Evolutionary conservation across 2,329 filamentous ascomycete species (phyloP).

Genomic region (Cladophialophora bantiana): DNA sequence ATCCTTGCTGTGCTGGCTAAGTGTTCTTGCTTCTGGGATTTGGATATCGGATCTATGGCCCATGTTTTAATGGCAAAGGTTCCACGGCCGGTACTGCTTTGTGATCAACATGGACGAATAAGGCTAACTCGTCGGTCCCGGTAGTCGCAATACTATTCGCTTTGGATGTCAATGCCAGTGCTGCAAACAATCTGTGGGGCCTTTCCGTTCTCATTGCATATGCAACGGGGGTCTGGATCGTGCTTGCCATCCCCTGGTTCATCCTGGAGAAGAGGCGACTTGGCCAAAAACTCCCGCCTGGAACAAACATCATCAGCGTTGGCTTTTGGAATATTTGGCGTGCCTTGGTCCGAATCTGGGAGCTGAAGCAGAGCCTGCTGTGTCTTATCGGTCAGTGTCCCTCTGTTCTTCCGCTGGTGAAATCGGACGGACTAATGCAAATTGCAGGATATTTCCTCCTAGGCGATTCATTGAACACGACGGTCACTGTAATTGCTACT

Average conservation of each 20-base stretch:
- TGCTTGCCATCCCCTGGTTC: constrained; percentile 72
- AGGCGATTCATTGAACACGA: constrained; percentile 74
- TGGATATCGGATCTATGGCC: not conserved
- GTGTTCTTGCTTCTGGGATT: not conserved
- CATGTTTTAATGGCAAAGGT: not conserved
- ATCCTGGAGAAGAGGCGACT: constrained; percentile 68
- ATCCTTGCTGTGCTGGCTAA: constrained; percentile 65
- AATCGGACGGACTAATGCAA: not conserved
- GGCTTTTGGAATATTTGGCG: constrained; percentile 68
- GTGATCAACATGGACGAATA: not conserved
- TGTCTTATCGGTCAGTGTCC: constrained; percentile 64
- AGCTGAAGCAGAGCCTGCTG: constrained; percentile 69
- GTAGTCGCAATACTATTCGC: constrained; percentile 67
- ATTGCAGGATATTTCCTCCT: constrained; percentile 66
- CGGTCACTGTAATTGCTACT: constrained; percentile 71
- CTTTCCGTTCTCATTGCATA: constrained; percentile 71
- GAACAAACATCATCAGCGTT: constrained; percentile 59
- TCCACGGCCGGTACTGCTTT: not conserved
- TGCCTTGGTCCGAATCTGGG: constrained; percentile 67
- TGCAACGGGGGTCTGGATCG: constrained; percentile 68
- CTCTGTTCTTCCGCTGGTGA: not conserved
- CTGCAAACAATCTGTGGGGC: constrained; percentile 70
- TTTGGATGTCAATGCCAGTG: constrained; percentile 65
- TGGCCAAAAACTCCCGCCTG: constrained; percentile 59
- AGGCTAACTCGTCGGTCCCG: not conserved